A percentile compares a stretch with the other conserved stretches of the same genome.
Conservation (phyloP, 1,284 basidiomycete genomes). For the Melampsora americana region DNA sequence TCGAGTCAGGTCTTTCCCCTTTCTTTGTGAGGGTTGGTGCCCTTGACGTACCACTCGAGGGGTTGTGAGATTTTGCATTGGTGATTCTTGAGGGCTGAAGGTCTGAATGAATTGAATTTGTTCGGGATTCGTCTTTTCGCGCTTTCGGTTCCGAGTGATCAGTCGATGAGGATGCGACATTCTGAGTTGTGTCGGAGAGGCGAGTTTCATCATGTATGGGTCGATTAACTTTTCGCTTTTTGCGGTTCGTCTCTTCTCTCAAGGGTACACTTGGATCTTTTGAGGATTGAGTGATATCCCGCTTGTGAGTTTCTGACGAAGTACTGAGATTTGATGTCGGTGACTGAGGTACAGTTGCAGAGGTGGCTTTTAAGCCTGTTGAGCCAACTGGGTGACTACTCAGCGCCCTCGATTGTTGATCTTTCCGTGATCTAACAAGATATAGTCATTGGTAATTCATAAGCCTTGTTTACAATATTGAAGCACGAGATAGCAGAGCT, state of each 20-base stretch:
- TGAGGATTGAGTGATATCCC: background rate
- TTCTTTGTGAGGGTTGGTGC: background rate
- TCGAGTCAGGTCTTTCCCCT: background rate
- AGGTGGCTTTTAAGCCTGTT: background rate
- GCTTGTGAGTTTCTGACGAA: background rate
- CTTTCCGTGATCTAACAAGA: constrained; percentile 1
- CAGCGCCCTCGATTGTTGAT: background rate
- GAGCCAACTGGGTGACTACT: background rate
- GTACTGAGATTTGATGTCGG: background rate
- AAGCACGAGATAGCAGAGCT: too few relatives aligned
- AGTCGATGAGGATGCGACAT: background rate
- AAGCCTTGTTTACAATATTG: too few relatives aligned
- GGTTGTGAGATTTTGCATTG: background rate
- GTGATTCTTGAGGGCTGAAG: background rate
- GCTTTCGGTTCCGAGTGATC: background rate
- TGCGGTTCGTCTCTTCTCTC: background rate
- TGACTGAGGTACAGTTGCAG: background rate
- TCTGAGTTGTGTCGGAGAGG: background rate
- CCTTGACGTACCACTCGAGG: background rate
- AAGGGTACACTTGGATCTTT: background rate
- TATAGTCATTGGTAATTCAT: too few relatives aligned
- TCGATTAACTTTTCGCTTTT: background rate
- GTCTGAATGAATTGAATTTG: background rate
- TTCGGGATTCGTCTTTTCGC: background rate
- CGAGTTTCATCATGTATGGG: background rate